These are phyloP conservation scores for Podospora australis DNA, from an alignment of 495 filamentous ascomycete genomes.

Conservation along the genomic window DNA sequence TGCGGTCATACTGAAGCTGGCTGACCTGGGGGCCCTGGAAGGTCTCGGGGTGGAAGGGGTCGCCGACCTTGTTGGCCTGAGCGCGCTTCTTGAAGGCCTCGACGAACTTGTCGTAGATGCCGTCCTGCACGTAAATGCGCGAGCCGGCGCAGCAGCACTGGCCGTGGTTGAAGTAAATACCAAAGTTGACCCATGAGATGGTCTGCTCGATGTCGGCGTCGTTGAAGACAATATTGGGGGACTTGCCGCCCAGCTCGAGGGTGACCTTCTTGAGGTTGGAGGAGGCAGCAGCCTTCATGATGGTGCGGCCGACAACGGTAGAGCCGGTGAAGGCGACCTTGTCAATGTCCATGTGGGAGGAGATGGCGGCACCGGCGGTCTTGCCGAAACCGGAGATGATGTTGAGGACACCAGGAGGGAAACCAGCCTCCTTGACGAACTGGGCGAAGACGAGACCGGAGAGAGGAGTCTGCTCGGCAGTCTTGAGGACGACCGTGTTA, in stretches of 20 bases:
- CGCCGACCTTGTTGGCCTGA: constrained; percentile 74
- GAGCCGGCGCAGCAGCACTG: constrained; percentile 98
- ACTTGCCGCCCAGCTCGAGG: constrained; percentile 97
- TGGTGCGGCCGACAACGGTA: constrained; percentile 78
- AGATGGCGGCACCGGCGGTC: constrained; percentile 83
- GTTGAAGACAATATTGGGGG: constrained; percentile 94
- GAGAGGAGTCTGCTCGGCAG: constrained; percentile 93
- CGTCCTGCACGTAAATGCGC: constrained; percentile 91
- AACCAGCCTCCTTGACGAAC: constrained; percentile 87
- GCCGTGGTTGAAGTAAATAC: constrained; percentile 98
- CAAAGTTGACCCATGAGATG: constrained; percentile 97
- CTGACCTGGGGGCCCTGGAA: constrained; percentile 99
- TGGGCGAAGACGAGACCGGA: constrained; percentile 74
- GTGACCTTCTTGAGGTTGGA: constrained; percentile 99
- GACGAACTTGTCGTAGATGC: constrained; percentile 93
- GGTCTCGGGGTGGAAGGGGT: constrained; percentile 79
- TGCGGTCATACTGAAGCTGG: constrained; percentile 89
- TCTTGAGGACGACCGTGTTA: constrained; percentile 88
- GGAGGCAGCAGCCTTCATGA: constrained; percentile 93
- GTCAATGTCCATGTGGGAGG: constrained; percentile 94
- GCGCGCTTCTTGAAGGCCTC: constrained; percentile 83
- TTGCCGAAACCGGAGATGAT: constrained; percentile 89
- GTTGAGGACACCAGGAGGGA: constrained; percentile 95
- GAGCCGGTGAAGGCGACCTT: constrained; percentile 98
- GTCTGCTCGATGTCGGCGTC: constrained; percentile 95